phyloP scores from a whole-genome alignment of 106 monocot species.

The Dendrobium huoshanense region DNA sequence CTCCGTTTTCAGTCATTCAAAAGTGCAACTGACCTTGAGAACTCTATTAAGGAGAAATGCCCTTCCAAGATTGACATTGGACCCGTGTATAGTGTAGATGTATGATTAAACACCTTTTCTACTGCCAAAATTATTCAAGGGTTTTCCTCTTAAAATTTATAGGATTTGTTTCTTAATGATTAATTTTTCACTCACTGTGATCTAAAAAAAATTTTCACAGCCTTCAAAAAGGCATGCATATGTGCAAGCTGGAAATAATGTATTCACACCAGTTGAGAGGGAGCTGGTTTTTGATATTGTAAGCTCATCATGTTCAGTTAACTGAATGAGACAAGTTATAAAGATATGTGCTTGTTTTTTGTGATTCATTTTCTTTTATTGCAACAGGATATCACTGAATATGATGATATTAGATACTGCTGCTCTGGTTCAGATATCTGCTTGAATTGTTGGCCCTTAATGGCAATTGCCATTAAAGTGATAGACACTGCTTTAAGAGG shows the following conservation, averaged over 20 bases:
- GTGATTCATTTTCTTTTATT: background rate
- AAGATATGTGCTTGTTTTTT: background rate
- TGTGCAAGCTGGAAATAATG: slow-evolving; percentile 60
- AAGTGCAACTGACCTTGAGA: slow-evolving; percentile 69
- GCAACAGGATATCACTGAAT: slow-evolving; percentile 88
- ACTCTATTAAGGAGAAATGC: slow-evolving; percentile 72
- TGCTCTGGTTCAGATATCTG: slow-evolving; percentile 96
- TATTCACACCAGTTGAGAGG: slow-evolving; percentile 72
- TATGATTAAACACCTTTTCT: slow-evolving; percentile 19
- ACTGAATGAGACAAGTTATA: slow-evolving; percentile 3
- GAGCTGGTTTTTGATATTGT: slow-evolving; percentile 99
- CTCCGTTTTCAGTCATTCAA: slow-evolving; percentile 81
- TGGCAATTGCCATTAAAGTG: slow-evolving; percentile 94
- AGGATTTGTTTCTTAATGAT: background rate
- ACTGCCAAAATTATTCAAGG: background rate
- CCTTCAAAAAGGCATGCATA: slow-evolving; percentile 82
- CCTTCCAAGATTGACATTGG: slow-evolving; percentile 92
- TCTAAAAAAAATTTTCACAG: slow-evolving; percentile 22
- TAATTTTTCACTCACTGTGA: slow-evolving; percentile 6
- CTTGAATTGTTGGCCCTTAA: slow-evolving; percentile 88
- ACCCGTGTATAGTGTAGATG: slow-evolving; percentile 84
- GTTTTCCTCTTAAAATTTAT: background rate
- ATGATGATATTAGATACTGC: slow-evolving; percentile 93
- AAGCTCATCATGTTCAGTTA: slow-evolving; percentile 23
- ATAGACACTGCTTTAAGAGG: slow-evolving; percentile 90